These are phyloP conservation scores for Primulina huaijiensis DNA, from an alignment of 257 asterid genomes.

Conservation along the genomic window DNA sequence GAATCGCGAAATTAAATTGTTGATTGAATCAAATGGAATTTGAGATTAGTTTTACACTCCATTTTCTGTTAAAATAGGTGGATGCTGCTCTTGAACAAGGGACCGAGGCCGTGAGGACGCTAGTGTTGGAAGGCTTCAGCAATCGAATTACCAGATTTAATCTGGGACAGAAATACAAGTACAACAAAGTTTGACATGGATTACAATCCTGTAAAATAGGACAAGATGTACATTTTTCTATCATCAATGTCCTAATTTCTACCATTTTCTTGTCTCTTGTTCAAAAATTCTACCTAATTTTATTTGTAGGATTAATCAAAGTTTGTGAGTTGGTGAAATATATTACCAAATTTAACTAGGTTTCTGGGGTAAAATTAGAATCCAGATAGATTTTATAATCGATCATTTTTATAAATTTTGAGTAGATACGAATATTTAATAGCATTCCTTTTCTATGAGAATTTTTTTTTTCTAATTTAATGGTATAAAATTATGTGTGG, in stretches of 20 bases:
- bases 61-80: constrained; percentile 36
- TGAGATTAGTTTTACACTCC: neutral
- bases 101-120: constrained; percentile 63
- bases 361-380: neutral
- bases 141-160: constrained; percentile 72
- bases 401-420: too few species aligned
- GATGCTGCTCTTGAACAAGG: constrained; percentile 90
- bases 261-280: neutral
- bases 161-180: constrained; percentile 92
- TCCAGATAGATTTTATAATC: neutral
- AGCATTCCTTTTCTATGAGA: too few species aligned
- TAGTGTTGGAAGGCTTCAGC: constrained; percentile 70
- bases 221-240: neutral
- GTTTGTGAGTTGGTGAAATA: too few species aligned
- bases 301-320: neutral
- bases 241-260: neutral
- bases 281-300: too few species aligned
- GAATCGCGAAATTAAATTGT: too few species aligned
- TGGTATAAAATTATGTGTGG: too few species aligned
- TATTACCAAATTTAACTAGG: neutral
- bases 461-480: too few species aligned
- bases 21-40: too few species aligned
- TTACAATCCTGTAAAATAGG: neutral
- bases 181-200: constrained; percentile 50
- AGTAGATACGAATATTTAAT: too few species aligned